phyloP scores from a whole-genome alignment of 441 rosid species.

The Monsonia emarginata region DNA sequence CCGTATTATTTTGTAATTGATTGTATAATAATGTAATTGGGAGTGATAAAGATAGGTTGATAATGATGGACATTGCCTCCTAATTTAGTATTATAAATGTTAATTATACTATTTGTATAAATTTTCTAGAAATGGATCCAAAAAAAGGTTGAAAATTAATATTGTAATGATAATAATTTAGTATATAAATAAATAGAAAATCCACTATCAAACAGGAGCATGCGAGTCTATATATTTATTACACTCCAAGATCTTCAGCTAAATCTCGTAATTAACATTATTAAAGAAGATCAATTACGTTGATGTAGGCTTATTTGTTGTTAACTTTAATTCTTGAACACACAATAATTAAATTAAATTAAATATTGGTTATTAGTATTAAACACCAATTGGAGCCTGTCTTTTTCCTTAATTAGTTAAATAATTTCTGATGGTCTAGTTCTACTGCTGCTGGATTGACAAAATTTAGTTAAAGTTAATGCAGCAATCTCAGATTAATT shows the following conservation, averaged over 20 bases:
- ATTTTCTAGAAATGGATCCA: constrained; percentile 8
- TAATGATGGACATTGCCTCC: constrained; percentile 15
- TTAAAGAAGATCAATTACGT: constrained; percentile 4
- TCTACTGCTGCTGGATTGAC: too few relatives aligned
- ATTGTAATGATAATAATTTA: neutral
- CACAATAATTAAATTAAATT: neutral
- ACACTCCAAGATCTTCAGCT: neutral
- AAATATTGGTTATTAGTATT: neutral
- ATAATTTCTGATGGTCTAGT: neutral
- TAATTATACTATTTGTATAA: constrained; percentile 1
- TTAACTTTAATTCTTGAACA: neutral
- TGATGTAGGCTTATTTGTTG: neutral
- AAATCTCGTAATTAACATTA: constrained; percentile 2
- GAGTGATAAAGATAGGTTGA: constrained; percentile 25
- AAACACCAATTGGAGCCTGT: neutral
- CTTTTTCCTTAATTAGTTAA: neutral
- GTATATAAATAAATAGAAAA: neutral
- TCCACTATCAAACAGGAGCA: constrained; percentile 11
- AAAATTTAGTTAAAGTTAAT: too few relatives aligned
- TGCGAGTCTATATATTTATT: neutral
- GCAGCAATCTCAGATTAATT: too few relatives aligned
- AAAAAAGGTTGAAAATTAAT: neutral
- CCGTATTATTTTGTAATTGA: neutral
- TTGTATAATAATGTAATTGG: neutral
- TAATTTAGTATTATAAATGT: neutral